A percentile compares a stretch with the other conserved stretches of the same genome.
Evolutionary conservation across 2,329 filamentous ascomycete species (phyloP).

Genomic region (Lachnellula arida): DNA sequence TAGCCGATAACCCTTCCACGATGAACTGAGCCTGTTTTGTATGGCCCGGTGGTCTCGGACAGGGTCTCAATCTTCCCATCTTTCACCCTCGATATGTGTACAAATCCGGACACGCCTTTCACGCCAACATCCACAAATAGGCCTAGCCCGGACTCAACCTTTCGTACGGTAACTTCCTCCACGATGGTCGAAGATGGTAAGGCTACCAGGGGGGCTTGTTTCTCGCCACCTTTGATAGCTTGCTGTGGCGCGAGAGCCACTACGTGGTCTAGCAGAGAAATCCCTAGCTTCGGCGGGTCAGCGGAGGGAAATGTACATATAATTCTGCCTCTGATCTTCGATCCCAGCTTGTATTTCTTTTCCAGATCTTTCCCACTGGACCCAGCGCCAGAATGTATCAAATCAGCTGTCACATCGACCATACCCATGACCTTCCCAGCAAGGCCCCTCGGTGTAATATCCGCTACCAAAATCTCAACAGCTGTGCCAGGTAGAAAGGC

Average conservation of each 20-base stretch:
- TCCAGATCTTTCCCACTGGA: conserved; percentile 65
- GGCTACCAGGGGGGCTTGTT: conserved; percentile 48
- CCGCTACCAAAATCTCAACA: conserved; percentile 77
- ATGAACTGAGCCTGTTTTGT: conserved; percentile 73
- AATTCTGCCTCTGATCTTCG: conserved; percentile 79
- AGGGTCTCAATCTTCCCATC: conserved; percentile 85
- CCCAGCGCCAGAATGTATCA: conserved; percentile 80
- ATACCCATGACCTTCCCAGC: conserved; percentile 88
- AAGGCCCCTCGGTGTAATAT: conserved; percentile 70
- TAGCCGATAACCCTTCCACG: conserved; percentile 80
- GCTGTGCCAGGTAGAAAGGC: conserved; percentile 88
- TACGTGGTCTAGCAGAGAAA: conserved; percentile 85
- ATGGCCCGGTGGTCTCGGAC: conserved; percentile 70
- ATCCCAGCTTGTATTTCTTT: conserved; percentile 75
- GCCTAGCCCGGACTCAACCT: conserved; percentile 75
- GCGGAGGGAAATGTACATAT: conserved; percentile 81
- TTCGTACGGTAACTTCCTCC: conserved; percentile 71
- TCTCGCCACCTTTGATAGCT: conserved; percentile 41
- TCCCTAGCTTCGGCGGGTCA: conserved; percentile 76
- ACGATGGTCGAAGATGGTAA: conserved; percentile 71
- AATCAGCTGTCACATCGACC: conserved; percentile 83
- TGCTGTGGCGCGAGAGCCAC: conserved; percentile 50
- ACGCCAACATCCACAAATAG: conserved; percentile 72
- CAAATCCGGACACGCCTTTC: conserved; percentile 71
- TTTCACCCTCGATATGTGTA: conserved; percentile 88